Evolutionary conservation across 345 rosid species (phyloP).

Genomic region (Eucalyptus tenuipes): DNA sequence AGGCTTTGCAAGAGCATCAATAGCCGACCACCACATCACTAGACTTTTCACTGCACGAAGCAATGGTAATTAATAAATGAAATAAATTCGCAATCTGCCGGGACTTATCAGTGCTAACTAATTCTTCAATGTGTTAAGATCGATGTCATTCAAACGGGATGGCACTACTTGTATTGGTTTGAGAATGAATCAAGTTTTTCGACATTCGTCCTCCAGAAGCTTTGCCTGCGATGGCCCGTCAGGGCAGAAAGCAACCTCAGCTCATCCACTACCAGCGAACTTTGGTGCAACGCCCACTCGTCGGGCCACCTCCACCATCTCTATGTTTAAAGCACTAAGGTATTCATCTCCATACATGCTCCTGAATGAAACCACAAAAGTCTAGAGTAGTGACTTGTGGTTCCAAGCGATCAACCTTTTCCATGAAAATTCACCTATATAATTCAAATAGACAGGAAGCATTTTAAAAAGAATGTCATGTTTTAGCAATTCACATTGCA

Average conservation of each 20-base stretch:
- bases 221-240: slow-evolving; percentile 44
- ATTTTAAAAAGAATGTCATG: not conserved
- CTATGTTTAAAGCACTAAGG: slow-evolving; percentile 55
- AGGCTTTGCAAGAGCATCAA: not conserved
- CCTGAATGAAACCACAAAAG: slow-evolving; percentile 11
- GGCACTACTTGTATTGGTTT: slow-evolving; percentile 43
- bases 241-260: slow-evolving; percentile 81
- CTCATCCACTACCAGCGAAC: slow-evolving; percentile 95
- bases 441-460: not conserved
- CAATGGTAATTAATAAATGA: not conserved
- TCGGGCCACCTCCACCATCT: slow-evolving; percentile 85
- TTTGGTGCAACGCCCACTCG: slow-evolving; percentile 71
- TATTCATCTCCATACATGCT: slow-evolving; percentile 77
- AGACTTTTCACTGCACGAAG: not conserved
- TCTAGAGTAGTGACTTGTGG: not conserved
- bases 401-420: not conserved
- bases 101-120: not conserved
- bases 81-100: not conserved
- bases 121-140: slow-evolving; percentile 16
- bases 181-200: slow-evolving; percentile 49
- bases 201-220: slow-evolving; percentile 61
- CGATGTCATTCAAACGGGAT: slow-evolving; percentile 27
- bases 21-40: not conserved
- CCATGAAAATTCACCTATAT: not conserved
- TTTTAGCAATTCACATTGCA: not conserved